These are phyloP conservation scores for Cucurbita ficifolia DNA, from an alignment of 306 rosid species.

Conservation along the genomic window DNA sequence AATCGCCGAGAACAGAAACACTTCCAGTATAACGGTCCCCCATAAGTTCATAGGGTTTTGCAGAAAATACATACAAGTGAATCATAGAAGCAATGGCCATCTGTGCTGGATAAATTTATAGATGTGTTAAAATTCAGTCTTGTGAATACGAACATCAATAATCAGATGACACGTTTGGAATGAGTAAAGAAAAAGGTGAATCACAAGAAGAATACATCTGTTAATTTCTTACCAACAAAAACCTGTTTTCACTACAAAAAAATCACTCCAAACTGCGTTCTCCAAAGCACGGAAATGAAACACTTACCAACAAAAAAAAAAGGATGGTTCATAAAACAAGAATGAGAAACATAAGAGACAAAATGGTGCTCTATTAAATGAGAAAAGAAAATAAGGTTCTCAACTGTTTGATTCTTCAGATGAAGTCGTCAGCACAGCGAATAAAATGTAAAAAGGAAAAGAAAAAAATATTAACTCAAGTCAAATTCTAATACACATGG, in stretches of 20 bases:
- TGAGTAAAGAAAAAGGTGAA: not conserved
- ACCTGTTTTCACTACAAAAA: not conserved
- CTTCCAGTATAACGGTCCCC: slow-evolving; percentile 70
- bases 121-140: slow-evolving; percentile 32
- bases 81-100: slow-evolving; percentile 93
- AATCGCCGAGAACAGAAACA: slow-evolving; percentile 93
- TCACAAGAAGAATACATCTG: not conserved
- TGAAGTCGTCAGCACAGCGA: not conserved
- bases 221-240: not conserved
- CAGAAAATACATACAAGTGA: slow-evolving; percentile 90
- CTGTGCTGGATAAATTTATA: slow-evolving; percentile 64
- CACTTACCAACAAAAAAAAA: not conserved
- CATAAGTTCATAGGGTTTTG: slow-evolving; percentile 92
- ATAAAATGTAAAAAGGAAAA: not conserved
- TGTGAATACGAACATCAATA: not conserved
- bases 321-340: not conserved
- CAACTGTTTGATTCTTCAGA: not conserved
- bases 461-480: not conserved
- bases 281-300: not conserved
- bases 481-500: not conserved
- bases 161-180: not conserved
- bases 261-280: not conserved
- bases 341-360: not conserved
- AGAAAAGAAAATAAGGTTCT: not conserved
- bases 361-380: not conserved